These are phyloP conservation scores for Bruguiera parviflora DNA, from an alignment of 345 rosid species.

Conservation along the genomic window DNA sequence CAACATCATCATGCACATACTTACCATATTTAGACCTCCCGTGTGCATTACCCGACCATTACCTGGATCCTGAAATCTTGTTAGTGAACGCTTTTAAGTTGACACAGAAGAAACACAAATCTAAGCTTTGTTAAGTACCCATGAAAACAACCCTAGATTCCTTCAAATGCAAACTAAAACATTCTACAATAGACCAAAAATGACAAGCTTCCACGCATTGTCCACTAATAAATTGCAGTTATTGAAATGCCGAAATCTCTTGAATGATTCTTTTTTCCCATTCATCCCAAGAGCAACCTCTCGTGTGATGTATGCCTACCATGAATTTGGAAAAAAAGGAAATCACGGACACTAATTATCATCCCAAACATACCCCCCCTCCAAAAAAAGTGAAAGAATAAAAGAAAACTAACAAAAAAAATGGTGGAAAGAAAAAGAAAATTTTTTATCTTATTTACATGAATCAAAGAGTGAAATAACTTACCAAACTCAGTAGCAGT, in stretches of 20 bases:
- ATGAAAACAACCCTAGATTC: conserved; percentile 16
- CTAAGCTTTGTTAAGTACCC: conserved; percentile 6
- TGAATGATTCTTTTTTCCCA: background rate
- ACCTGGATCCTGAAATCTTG: conserved; percentile 50
- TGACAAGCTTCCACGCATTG: background rate
- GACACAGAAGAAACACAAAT: conserved; percentile 9
- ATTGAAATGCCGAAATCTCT: background rate
- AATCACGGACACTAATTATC: background rate
- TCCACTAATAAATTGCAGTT: conserved; percentile 6
- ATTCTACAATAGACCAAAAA: conserved; percentile 9
- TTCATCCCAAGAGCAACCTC: background rate
- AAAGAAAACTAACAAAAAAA: background rate
- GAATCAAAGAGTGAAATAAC: conserved; percentile 36
- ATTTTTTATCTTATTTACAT: conserved; percentile 13
- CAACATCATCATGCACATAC: conserved; percentile 20
- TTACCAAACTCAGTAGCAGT: conserved; percentile 49
- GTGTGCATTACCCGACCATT: conserved; percentile 36
- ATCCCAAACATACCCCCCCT: background rate
- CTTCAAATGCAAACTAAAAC: conserved; percentile 9
- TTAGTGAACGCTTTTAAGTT: conserved; percentile 34
- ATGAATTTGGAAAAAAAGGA: background rate
- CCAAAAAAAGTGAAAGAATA: background rate
- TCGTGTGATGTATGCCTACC: conserved; percentile 6
- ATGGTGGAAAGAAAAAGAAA: background rate
- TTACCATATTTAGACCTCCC: conserved; percentile 33